phyloP scores from a whole-genome alignment of 768 basidiomycete species.

The Agaricus blazei region DNA sequence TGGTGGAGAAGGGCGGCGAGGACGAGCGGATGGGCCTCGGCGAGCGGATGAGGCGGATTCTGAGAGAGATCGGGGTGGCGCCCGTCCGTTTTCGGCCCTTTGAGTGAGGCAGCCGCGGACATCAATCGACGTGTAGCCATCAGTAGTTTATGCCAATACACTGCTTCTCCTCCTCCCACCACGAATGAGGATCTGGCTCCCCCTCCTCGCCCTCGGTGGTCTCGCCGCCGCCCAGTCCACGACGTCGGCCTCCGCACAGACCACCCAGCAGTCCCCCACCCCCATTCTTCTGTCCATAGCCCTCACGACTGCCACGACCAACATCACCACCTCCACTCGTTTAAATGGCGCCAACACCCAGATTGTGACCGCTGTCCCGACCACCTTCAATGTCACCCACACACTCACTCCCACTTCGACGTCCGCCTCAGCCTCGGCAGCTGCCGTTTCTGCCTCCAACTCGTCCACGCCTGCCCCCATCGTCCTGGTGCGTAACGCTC shows the following conservation, averaged over 20 bases:
- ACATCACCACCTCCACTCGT: conserved; percentile 46
- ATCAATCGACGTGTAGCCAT: not conserved
- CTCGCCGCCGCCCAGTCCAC: conserved; percentile 17
- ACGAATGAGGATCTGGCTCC: conserved; percentile 16
- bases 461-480: conserved; percentile 40
- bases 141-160: conserved; percentile 8
- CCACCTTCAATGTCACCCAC: conserved; percentile 55
- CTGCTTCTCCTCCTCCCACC: conserved; percentile 11
- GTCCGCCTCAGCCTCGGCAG: conserved; percentile 27
- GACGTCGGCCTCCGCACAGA: not conserved
- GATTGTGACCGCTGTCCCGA: conserved; percentile 53
- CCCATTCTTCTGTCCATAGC: conserved; percentile 46
- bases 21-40: conserved; percentile 20
- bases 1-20: conserved; percentile 41
- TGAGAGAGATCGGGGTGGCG: conserved; percentile 37
- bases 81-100: conserved; percentile 50
- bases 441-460: conserved; percentile 38
- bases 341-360: conserved; percentile 43
- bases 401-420: conserved; percentile 43
- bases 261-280: conserved; percentile 16
- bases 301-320: conserved; percentile 40
- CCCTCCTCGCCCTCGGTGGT: conserved; percentile 15
- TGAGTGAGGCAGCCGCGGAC: conserved; percentile 25
- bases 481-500: conserved; percentile 29
- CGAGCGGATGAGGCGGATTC: conserved; percentile 36